Evolutionary conservation across 2,329 filamentous ascomycete genomes (phyloP).

Genomic region (Cercospora berteroae): DNA sequence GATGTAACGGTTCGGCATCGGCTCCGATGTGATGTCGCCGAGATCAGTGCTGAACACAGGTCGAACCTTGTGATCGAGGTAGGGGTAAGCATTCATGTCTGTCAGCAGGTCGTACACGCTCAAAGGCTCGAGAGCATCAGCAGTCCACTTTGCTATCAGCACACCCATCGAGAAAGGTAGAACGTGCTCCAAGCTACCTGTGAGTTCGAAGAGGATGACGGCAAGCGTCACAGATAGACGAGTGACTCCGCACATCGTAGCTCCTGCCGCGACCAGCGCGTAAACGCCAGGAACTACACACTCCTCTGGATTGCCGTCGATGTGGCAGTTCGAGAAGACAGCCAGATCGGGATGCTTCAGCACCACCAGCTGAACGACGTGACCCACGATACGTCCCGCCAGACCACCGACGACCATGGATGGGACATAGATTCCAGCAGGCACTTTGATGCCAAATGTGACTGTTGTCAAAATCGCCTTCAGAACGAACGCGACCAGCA

Average conservation of each 20-base stretch:
- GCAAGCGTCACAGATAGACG: conserved; percentile 88
- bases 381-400: conserved; percentile 83
- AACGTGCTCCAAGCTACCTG: conserved; percentile 91
- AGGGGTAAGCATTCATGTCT: conserved; percentile 96
- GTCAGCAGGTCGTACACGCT: conserved; percentile 96
- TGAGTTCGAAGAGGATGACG: conserved; percentile 93
- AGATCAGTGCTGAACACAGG: conserved; percentile 87
- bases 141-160: conserved; percentile 96
- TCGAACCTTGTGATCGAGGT: conserved; percentile 93
- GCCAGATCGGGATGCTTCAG: conserved; percentile 68
- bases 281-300: conserved; percentile 98
- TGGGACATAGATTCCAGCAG: conserved; percentile 94
- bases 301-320: conserved; percentile 64
- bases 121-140: conserved; percentile 87
- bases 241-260: conserved; percentile 97
- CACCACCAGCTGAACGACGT: conserved; percentile 78
- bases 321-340: conserved; percentile 73
- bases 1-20: conserved; percentile 74
- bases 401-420: conserved; percentile 98
- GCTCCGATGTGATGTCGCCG: conserved; percentile 76
- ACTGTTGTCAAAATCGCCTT: conserved; percentile 86
- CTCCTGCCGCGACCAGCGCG: conserved; percentile 87
- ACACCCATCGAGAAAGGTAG: conserved; percentile 91
- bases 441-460: conserved; percentile 94
- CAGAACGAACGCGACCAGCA: conserved; percentile 78